These are phyloP conservation scores for Apiotrichum mycotoxinovorans DNA, from an alignment of 1,284 basidiomycete species.

Conservation along the genomic window DNA sequence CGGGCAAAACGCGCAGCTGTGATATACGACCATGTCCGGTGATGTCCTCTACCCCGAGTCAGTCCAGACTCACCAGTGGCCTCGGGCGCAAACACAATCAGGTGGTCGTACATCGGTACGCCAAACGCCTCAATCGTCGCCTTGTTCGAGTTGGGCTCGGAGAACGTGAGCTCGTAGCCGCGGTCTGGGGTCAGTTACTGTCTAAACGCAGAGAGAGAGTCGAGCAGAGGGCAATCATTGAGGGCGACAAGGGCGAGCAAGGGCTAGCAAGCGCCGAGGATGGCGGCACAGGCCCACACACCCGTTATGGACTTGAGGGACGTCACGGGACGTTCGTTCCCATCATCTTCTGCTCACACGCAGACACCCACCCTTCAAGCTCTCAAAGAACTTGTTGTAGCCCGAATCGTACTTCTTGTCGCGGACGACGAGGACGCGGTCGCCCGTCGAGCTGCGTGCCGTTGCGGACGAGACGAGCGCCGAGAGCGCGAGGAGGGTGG, in stretches of 20 bases:
- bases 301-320: too few species aligned
- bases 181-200: slow-evolving; percentile 56
- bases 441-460: slow-evolving; percentile 75
- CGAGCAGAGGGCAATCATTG: too few species aligned
- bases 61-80: slow-evolving; percentile 69
- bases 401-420: slow-evolving; percentile 60
- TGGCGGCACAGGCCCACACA: too few species aligned
- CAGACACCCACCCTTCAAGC: slow-evolving; percentile 61
- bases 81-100: slow-evolving; percentile 76
- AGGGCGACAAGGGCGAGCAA: too few species aligned
- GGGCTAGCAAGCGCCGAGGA: too few species aligned
- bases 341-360: background rate
- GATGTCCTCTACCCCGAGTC: background rate
- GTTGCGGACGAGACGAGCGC: slow-evolving; percentile 22
- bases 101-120: slow-evolving; percentile 70
- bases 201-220: too few species aligned
- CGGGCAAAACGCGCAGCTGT: background rate
- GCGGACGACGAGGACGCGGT: slow-evolving; percentile 77
- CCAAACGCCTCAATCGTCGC: slow-evolving; percentile 68
- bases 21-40: background rate
- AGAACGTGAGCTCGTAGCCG: slow-evolving; percentile 78
- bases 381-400: slow-evolving; percentile 76
- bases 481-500: slow-evolving; percentile 3
- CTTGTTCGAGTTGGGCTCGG: slow-evolving; percentile 65
- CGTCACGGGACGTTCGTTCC: background rate